Conservation (phyloP, 2,329 filamentous ascomycete species). For the Metarhizium album region DNA sequence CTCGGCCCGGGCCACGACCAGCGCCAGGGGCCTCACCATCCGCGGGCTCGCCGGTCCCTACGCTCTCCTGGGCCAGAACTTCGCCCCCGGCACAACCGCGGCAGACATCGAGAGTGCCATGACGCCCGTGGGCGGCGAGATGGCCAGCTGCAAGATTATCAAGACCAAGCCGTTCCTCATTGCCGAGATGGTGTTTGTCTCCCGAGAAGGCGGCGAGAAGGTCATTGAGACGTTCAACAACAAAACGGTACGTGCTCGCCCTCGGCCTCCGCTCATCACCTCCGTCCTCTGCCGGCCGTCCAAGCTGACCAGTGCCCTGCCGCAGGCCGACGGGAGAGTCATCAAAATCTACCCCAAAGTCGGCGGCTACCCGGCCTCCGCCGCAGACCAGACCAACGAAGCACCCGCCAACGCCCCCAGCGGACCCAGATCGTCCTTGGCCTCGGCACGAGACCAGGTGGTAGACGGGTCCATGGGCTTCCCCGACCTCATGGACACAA, state of each 20-base stretch:
- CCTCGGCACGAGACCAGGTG: slow-evolving; percentile 25
- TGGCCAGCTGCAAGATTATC: slow-evolving; percentile 56
- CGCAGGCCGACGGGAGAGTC: slow-evolving; percentile 60
- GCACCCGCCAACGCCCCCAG: slow-evolving; percentile 21
- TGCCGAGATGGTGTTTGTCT: slow-evolving; percentile 66
- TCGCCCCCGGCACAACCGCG: slow-evolving; percentile 69
- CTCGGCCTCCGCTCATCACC: neutral
- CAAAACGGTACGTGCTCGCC: slow-evolving; percentile 49
- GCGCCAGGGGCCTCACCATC: slow-evolving; percentile 50
- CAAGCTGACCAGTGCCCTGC: neutral
- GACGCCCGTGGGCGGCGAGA: slow-evolving; percentile 60
- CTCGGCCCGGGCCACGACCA: slow-evolving; percentile 2
- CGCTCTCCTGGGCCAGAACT: slow-evolving; percentile 67
- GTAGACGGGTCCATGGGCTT: slow-evolving; percentile 46
- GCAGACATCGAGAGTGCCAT: slow-evolving; percentile 77
- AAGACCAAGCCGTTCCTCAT: slow-evolving; percentile 61
- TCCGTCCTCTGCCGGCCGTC: too few relatives aligned
- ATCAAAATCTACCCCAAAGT: slow-evolving; percentile 64
- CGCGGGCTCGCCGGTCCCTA: slow-evolving; percentile 63
- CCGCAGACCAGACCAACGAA: slow-evolving; percentile 16
- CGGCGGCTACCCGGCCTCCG: slow-evolving; percentile 26
- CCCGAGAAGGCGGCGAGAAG: slow-evolving; percentile 59
- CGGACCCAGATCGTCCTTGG: slow-evolving; percentile 17
- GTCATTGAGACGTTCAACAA: slow-evolving; percentile 70
- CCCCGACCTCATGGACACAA: slow-evolving; percentile 32